Evolutionary conservation across 257 asterid genomes (phyloP), one percentile per base, ranked within the genome.

Genomic region (Asclepias syriaca): DNA sequence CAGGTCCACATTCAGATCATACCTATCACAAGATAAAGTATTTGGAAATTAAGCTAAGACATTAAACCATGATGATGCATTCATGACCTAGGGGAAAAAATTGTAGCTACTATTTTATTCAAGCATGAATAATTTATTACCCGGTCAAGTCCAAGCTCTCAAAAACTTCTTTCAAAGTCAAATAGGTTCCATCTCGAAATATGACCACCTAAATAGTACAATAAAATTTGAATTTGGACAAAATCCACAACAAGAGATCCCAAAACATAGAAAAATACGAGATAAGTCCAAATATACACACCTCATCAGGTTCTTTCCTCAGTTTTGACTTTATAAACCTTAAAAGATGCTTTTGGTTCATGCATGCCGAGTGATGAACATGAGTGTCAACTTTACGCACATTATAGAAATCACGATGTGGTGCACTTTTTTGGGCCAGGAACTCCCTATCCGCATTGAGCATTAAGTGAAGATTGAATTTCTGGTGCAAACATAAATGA

Each of bases 281-380:
- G 66, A 54, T 19, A 68, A 34, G 32, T 37, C 24, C 71, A 70
- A 55, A 51, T 55, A 76, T 74, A 49, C 21, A 63, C 78, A 94
- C 99, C 97, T 94, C 97, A 61, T 87, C 99, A 29, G 99, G 99
- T 80, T 94, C 99, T 86, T 94, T 94, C 87, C 96, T 85, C 87
- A 94, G 79, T 84, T 94, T 94, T 9, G 97, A 91, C 80, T 94
- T 94, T 46, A 94, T 94, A 78, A 94, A 94, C 87, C 97, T 82
- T 74, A 94, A 72, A 69, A 94, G 92, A 83, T 94, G 99, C 78
- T 94, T 94, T 84, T 94, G 99, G 84, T 94, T 94, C 99, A 94
- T 94, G 86, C 99, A 94, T 61, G 99, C 99, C 24, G 99, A 94
- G 85, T 94, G 99, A 82, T 94, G 99, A 76, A 94, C 97, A 77